Evolutionary conservation across 306 rosid genomes (phyloP), one percentile per base, ranked within the genome.

Genomic region (Fragaria ananassa): DNA sequence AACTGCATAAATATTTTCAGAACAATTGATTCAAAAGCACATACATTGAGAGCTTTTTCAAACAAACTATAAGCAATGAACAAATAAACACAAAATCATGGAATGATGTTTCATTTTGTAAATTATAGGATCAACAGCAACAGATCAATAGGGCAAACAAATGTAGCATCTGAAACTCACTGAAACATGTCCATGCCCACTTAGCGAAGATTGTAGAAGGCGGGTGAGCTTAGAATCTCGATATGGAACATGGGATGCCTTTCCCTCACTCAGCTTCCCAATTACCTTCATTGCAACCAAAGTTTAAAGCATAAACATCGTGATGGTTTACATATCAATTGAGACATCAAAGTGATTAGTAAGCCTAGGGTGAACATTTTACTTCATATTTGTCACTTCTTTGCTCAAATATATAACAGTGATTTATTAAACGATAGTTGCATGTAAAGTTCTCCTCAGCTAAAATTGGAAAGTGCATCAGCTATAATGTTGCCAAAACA

Each of bases 221-320:
- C 98, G 99, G 64, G 99, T 96, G 78, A 96, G 98, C 90, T 96
- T 96, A 56, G 99, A 96, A 89, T 96, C 99, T 87, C 99, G 89
- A 81, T 88, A 93, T 17, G 99, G 99, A 81, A 96, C 97, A 87
- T 96, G 99, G 68, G 96, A 93, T 78, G 99, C 97, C 87, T 96
- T 96, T 62, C 99, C 99, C 87, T 96, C 99, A 67, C 99, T 96
- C 82, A 93, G 72, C 73, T 96, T 96, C 77, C 99, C 98, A 41
- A 96, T 96, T 77, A 96, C 99, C 99, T 96, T 88, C 90, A 86
- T 82, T 74, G 58, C 81, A 90, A 85, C 75, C 76, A 87, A 67
- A 78, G 76, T 78, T 77, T 46, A 64, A 4, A 78, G 54, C 31
- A 25, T 41, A 19, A 58, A 19, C 27, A 58, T 42, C 3, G 1